A percentile compares a stretch with the other conserved stretches of the same genome.
phyloP scores from a whole-genome alignment of 192 early-diverging fungal species.

The Rhizoclosmatium sp. region DNA sequence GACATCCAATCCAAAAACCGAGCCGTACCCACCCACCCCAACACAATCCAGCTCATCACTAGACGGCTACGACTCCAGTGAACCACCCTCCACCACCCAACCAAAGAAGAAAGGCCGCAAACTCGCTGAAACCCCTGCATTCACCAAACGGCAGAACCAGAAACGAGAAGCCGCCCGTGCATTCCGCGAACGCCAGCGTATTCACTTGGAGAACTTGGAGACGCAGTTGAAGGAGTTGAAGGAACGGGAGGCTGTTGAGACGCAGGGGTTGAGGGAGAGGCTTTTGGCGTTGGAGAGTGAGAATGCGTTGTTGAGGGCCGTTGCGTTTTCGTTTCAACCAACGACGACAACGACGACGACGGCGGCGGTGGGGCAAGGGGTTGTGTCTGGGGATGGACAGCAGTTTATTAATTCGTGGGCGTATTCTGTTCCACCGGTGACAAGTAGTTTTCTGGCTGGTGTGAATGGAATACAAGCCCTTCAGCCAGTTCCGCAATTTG shows the following conservation, averaged over 20 bases:
- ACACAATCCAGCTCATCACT: no score
- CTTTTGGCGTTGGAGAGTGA: neutral
- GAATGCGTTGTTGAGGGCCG: neutral
- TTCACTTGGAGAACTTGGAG: neutral
- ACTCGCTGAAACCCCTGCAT: neutral
- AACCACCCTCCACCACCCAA: neutral
- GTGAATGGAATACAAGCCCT: no score
- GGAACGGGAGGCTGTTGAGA: neutral
- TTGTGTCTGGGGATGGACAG: no score
- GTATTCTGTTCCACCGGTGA: no score
- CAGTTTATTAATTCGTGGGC: no score
- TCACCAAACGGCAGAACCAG: constrained; percentile 16
- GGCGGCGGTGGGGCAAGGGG: no score
- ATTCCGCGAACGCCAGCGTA: constrained; percentile 1
- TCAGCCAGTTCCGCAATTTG: no score
- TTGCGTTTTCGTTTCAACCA: neutral
- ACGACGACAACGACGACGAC: no score
- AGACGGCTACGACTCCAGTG: no score
- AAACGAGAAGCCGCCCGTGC: constrained; percentile 7
- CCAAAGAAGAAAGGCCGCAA: neutral
- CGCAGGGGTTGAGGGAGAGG: neutral
- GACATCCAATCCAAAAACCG: no score
- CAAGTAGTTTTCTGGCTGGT: no score
- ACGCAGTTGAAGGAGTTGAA: neutral
- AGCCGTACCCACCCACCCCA: no score